These are phyloP conservation scores for Phytomonas sp. DNA, from an alignment of 208 protist genomes.

Conservation along the genomic window DNA sequence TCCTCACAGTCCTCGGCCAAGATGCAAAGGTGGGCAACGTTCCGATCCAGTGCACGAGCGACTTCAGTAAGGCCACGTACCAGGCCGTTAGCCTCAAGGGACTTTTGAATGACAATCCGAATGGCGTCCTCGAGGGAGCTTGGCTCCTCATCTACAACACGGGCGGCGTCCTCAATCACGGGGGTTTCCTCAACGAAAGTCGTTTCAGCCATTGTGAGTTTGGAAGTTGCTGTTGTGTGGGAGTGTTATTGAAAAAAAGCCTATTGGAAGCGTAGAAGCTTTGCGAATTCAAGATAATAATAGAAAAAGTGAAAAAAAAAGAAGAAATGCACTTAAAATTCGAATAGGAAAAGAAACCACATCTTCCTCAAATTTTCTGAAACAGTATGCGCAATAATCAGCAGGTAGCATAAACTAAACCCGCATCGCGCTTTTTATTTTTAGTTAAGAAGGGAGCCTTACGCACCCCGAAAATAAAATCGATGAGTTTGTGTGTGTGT, in stretches of 20 bases:
- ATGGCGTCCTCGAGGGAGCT: conserved; percentile 78
- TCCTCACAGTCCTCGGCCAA: conserved; percentile 90
- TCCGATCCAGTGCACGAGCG: conserved; percentile 75
- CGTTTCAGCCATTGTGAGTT: conserved; percentile 76
- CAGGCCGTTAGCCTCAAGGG: conserved; percentile 82
- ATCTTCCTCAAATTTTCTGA: background rate
- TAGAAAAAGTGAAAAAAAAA: conserved; percentile 14
- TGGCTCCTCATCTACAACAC: conserved; percentile 51
- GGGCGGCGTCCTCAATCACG: conserved; percentile 36
- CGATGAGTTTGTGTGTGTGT: conserved; percentile 8
- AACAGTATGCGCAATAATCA: background rate
- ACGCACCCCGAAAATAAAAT: background rate
- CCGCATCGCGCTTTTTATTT: background rate
- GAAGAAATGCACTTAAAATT: conserved; percentile 8
- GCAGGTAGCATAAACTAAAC: background rate
- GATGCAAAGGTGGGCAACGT: conserved; percentile 79
- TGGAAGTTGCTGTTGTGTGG: conserved; percentile 4
- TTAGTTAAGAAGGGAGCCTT: background rate
- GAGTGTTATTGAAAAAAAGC: conserved; percentile 15
- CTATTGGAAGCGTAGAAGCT: conserved; percentile 8
- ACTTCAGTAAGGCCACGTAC: conserved; percentile 84
- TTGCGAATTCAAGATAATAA: conserved; percentile 1
- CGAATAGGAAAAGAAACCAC: conserved; percentile 8
- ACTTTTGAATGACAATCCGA: conserved; percentile 80
- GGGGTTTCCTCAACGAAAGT: conserved; percentile 55